These are phyloP conservation scores for Fonsecaea nubica DNA, from an alignment of 2,329 filamentous ascomycete genomes.

Conservation along the genomic window DNA sequence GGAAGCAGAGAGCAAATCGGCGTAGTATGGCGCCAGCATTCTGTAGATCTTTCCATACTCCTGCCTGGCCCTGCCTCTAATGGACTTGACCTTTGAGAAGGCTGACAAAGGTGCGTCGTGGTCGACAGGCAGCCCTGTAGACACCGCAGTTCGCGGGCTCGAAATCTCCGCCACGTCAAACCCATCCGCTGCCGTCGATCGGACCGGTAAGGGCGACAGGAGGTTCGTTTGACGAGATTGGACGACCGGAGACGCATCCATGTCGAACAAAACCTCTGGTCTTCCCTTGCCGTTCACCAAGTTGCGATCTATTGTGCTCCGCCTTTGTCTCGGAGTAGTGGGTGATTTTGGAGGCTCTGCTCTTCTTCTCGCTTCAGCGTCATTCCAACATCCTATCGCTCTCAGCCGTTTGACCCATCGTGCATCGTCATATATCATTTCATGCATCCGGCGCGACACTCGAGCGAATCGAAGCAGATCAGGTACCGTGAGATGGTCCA, in stretches of 20 bases:
- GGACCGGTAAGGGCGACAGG: constrained; percentile 33
- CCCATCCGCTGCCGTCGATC: constrained; percentile 64
- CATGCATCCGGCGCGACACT: constrained; percentile 82
- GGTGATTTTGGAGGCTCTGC: constrained; percentile 28
- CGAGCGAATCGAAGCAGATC: constrained; percentile 87
- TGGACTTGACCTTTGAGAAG: constrained; percentile 73
- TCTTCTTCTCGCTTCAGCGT: constrained; percentile 75
- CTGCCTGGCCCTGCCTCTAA: constrained; percentile 82
- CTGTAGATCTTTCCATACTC: constrained; percentile 92
- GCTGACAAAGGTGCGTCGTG: constrained; percentile 71
- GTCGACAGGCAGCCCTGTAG: constrained; percentile 55
- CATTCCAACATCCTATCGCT: constrained; percentile 91
- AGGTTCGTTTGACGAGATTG: constrained; percentile 27
- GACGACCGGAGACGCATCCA: constrained; percentile 24
- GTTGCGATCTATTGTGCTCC: constrained; percentile 34
- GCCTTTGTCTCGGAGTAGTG: constrained; percentile 25
- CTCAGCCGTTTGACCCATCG: constrained; percentile 88
- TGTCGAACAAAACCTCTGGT: constrained; percentile 37
- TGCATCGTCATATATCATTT: constrained; percentile 99
- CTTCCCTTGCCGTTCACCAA: constrained; percentile 40
- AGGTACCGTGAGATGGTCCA: constrained; percentile 84
- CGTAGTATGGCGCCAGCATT: constrained; percentile 87
- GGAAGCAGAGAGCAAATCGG: constrained; percentile 74
- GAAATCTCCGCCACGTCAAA: constrained; percentile 77
- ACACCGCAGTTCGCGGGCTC: constrained; percentile 44